Evolutionary conservation across 805 yeast species (phyloP), one percentile per base, ranked within the genome.

Genomic region (Saturnispora halmiae): DNA sequence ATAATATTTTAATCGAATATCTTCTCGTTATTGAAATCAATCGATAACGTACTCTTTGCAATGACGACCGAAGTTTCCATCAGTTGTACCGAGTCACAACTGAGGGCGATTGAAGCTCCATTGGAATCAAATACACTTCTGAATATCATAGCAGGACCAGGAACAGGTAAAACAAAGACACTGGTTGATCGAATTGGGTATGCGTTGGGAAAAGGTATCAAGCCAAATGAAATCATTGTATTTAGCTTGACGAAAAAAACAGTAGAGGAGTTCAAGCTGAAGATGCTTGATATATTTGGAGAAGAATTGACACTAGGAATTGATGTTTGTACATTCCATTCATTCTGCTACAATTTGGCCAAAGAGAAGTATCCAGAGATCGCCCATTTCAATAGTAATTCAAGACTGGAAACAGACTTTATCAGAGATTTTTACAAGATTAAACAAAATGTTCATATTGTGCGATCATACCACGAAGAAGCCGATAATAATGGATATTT

Each of bases 241-340:
- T 61, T 82, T 4, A 75, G 84, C 11, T 65, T 82, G 69, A 80
- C 90, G 0, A 82, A 80, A 49, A 65, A 80, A 41, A 75, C 87
- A 0, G 86, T 81, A 1, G 70, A 68, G 26, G 73, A 59, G 41
- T 66, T 63, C 31, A 61, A 53, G 34, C 43, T 31, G 28, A 69
- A 56, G 43, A 64, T 63, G 25, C 34, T 31, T 11, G 49, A 30
- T 2, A 51, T 52, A 0, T 46, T 73, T 18, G 72, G 72, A 1
- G 51, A 46, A 3, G 61, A 56, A 1, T 41, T 63, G 16, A 58
- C 64, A 1, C 32, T 40, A 1, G 51, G 53, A 20, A 58, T 77
- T 8, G 62, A 64, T 16, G 61, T 79, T 0, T 61, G 65, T 46
- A 82, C 88, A 0, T 77, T 82, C 51, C 87, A 82, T 58, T 70